Evolutionary conservation across 495 filamentous ascomycete genomes (phyloP).

Genomic region (Penicillium roqueforti): DNA sequence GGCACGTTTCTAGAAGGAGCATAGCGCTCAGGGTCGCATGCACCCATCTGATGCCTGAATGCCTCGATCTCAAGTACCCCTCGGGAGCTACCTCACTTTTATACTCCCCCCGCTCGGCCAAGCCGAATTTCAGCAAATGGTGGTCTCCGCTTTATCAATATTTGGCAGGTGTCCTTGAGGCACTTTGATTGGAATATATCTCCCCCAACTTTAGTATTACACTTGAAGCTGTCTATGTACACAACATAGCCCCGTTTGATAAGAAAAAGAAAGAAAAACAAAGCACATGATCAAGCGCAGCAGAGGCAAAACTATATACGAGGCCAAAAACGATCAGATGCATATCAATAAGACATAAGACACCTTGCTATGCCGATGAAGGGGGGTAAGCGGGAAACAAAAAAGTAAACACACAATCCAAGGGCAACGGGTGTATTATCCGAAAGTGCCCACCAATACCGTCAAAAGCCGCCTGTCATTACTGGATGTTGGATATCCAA

Average conservation of each 20-base stretch:
- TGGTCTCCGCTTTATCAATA: background rate
- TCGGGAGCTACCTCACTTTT: too few relatives aligned
- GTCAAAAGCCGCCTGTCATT: slow-evolving; percentile 27
- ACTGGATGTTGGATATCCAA: slow-evolving; percentile 10
- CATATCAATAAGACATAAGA: background rate
- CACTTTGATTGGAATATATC: background rate
- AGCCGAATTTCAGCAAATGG: background rate
- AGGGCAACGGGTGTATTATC: background rate
- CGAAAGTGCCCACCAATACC: slow-evolving; percentile 13
- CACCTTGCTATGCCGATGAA: slow-evolving; percentile 9
- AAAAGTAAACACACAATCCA: slow-evolving; percentile 2
- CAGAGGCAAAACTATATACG: background rate
- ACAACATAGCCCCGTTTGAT: background rate
- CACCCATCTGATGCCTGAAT: too few relatives aligned
- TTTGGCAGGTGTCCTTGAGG: background rate
- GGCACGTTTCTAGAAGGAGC: too few relatives aligned
- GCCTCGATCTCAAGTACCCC: too few relatives aligned
- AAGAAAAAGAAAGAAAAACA: background rate
- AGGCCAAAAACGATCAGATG: background rate
- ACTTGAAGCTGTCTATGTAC: background rate
- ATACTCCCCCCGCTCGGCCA: slow-evolving; percentile 4
- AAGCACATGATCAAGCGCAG: background rate
- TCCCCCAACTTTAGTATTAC: background rate
- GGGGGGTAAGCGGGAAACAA: background rate
- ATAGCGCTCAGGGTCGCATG: too few relatives aligned